Evolutionary conservation across 495 filamentous ascomycete genomes (phyloP), one percentile per base, ranked within the genome.

Genomic region (Neurospora terricola): DNA sequence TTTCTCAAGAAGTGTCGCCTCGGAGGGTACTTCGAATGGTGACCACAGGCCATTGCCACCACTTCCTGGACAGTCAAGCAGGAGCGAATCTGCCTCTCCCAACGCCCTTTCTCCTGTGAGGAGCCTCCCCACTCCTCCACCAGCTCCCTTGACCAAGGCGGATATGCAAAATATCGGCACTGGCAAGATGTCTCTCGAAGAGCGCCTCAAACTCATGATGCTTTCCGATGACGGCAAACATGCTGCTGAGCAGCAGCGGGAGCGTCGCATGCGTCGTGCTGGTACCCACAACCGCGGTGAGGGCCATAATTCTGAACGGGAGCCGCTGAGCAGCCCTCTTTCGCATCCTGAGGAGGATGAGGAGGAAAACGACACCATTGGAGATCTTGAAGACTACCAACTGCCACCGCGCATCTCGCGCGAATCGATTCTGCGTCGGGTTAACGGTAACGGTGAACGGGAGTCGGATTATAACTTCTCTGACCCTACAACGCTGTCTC

Each of bases 361-460:
- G 30, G 82, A 86, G 69, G 83, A 82, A 48, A 83, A 86, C 34
- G 87, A 89, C 70, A 86, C 82, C 18, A 74, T 88, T 45, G 87
- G 84, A 48, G 88, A 88, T 72, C 78, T 88, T 36, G 87, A 84
- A 16, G 87, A 89, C 39, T 90, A 90, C 72, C 86, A 91, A 70
- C 81, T 90, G 0, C 88, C 91, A 38, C 92, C 92, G 16, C 91
- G 90, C 37, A 95, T 97, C 77, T 98, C 96, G 40, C 88, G 96
- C 27, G 96, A 98, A 78, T 97, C 94, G 0, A 98, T 98, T 72
- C 82, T 97, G 69, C 89, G 93, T 18, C 94, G 94, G 72, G 90
- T 98, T 30, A 94, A 94, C 76, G 91, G 91, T 54, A 88, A 90
- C 69, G 87, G 90, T 69, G 81, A 82, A 3, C 81, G 80, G 43